Evolutionary conservation across 2,329 filamentous ascomycete species (phyloP).

Genomic region (Rhynchosporium secalis): DNA sequence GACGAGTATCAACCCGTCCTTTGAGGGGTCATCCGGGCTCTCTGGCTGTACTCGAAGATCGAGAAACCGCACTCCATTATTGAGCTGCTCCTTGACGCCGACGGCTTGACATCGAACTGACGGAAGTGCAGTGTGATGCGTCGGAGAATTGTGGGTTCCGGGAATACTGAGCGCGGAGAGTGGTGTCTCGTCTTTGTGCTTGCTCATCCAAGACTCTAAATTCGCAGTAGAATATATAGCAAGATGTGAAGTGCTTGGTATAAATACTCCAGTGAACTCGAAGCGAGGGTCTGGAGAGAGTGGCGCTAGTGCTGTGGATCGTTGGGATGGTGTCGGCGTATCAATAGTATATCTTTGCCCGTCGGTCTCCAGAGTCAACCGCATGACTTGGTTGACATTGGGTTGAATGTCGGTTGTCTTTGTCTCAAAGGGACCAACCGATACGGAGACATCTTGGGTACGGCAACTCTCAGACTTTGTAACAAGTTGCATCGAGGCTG

Average conservation of each 20-base stretch:
- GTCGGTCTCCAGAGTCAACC: constrained; percentile 70
- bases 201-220: constrained; percentile 77
- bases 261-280: constrained; percentile 67
- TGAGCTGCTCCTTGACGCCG: constrained; percentile 72
- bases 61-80: constrained; percentile 90
- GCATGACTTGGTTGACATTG: constrained; percentile 64
- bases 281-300: constrained; percentile 52
- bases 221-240: constrained; percentile 70
- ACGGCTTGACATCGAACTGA: constrained; percentile 93
- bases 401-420: constrained; percentile 61
- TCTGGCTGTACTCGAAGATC: constrained; percentile 80
- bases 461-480: constrained; percentile 61
- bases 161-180: constrained; percentile 85
- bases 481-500: constrained; percentile 40
- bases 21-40: constrained; percentile 54
- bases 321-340: constrained; percentile 61
- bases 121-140: constrained; percentile 79
- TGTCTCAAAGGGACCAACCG: constrained; percentile 67
- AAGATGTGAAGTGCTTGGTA: constrained; percentile 55
- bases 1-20: constrained; percentile 75
- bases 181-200: constrained; percentile 68
- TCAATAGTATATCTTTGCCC: constrained; percentile 71
- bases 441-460: constrained; percentile 61
- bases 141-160: constrained; percentile 93
- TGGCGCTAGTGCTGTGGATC: constrained; percentile 61